Evolutionary conservation across 2,329 filamentous ascomycete genomes (phyloP).

Genomic region (Fusarium secorum): DNA sequence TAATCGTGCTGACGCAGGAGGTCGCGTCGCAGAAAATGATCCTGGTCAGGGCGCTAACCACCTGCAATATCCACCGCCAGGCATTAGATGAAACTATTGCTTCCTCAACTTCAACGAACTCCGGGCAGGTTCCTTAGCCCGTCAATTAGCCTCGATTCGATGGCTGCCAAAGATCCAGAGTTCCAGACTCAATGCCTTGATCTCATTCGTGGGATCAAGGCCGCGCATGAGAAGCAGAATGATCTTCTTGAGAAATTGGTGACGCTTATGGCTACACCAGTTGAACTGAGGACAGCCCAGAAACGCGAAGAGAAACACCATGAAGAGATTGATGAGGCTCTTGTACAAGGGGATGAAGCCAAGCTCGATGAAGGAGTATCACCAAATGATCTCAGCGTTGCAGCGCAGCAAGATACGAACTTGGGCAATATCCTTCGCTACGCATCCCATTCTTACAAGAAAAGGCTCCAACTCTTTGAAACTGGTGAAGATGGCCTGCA

Average conservation of each 20-base stretch:
- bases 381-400: background rate
- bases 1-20: background rate
- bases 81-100: background rate
- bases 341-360: accelerated
- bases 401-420: background rate
- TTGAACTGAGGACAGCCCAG: background rate
- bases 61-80: background rate
- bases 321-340: background rate
- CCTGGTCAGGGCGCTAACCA: background rate
- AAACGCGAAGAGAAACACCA: accelerated
- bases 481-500: background rate
- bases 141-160: background rate
- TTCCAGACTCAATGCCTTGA: background rate
- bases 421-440: background rate
- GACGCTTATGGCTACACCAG: background rate
- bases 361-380: background rate
- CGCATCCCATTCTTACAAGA: background rate
- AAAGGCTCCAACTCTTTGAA: background rate
- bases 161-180: background rate
- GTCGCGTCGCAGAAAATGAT: background rate
- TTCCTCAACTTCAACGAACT: background rate
- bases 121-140: no score
- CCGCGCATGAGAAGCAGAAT: background rate
- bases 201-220: background rate
- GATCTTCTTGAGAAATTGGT: background rate